These are phyloP conservation scores for Trichoderma citrinoviride DNA, from an alignment of 2,329 filamentous ascomycete species.

Conservation along the genomic window DNA sequence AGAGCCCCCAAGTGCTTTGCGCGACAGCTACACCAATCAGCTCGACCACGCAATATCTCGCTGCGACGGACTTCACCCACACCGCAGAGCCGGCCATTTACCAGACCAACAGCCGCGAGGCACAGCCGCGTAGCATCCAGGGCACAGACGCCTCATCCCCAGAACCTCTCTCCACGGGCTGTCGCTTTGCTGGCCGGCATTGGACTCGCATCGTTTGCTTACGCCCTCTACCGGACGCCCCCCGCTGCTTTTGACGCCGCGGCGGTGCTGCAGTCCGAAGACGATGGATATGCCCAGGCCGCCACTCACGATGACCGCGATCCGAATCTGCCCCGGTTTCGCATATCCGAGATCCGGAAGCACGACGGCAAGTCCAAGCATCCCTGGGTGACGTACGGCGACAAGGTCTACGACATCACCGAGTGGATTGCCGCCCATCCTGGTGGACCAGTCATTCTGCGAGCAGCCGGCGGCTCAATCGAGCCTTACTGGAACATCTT, in stretches of 20 bases:
- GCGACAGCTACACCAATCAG: conserved; percentile 2
- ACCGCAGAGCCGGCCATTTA: conserved; percentile 1
- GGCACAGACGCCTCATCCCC: not conserved
- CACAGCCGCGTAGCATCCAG: not conserved
- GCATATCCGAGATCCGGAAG: conserved; percentile 50
- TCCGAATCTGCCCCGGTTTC: conserved; percentile 47
- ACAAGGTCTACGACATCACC: conserved; percentile 68
- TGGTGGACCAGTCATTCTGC: conserved; percentile 65
- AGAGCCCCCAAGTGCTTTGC: not conserved
- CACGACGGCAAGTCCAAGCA: conserved; percentile 51
- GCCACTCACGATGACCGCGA: conserved; percentile 28
- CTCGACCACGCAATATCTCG: not conserved
- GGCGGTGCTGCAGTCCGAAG: conserved; percentile 1
- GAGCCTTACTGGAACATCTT: conserved; percentile 71
- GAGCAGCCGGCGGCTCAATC: conserved; percentile 61
- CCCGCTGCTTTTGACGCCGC: conserved; percentile 16
- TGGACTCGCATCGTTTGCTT: conserved; percentile 12
- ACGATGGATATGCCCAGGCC: not conserved
- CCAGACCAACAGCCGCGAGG: conserved; percentile 6
- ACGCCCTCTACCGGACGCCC: conserved; percentile 12
- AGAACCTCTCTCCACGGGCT: conserved; percentile 1
- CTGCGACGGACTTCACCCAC: not conserved
- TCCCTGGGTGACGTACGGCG: conserved; percentile 63
- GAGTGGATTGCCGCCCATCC: conserved; percentile 65
- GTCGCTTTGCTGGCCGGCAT: conserved; percentile 17